Conservation (phyloP, 148 eudicot species). For the Vaccinium corymbosum region DNA sequence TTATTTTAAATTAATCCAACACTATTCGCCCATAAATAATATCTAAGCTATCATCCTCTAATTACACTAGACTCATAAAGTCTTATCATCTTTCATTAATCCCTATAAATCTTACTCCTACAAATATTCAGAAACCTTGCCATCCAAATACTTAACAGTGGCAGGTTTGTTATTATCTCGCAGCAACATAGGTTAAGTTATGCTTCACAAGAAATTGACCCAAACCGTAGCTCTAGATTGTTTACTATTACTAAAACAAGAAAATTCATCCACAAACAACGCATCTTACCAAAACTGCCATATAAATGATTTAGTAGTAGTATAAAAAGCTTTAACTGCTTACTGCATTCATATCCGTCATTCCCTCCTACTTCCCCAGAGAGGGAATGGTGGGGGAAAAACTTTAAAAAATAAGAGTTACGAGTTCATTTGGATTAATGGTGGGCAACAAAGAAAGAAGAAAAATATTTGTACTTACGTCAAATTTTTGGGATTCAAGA, state of each 20-base stretch:
- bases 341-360: slow-evolving; percentile 4
- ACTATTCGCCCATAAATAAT: not conserved
- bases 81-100: not conserved
- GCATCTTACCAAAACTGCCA: not conserved
- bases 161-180: not conserved
- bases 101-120: not conserved
- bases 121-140: not conserved
- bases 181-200: not conserved
- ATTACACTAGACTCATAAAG: not conserved
- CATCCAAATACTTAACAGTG: not conserved
- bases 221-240: not conserved
- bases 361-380: not conserved
- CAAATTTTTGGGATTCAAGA: slow-evolving; percentile 66
- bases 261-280: not conserved
- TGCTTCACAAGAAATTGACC: slow-evolving; percentile 1
- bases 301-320: not conserved
- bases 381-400: not conserved
- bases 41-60: not conserved
- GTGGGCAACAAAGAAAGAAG: not conserved
- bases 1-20: not conserved
- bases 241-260: not conserved
- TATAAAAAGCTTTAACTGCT: not conserved
- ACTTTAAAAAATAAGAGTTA: not conserved
- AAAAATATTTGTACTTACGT: slow-evolving; percentile 57
- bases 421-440: not conserved